Evolutionary conservation across 208 protist species (phyloP), one percentile per base, ranked within the genome.

Genomic region (Crithidia mellificae): DNA sequence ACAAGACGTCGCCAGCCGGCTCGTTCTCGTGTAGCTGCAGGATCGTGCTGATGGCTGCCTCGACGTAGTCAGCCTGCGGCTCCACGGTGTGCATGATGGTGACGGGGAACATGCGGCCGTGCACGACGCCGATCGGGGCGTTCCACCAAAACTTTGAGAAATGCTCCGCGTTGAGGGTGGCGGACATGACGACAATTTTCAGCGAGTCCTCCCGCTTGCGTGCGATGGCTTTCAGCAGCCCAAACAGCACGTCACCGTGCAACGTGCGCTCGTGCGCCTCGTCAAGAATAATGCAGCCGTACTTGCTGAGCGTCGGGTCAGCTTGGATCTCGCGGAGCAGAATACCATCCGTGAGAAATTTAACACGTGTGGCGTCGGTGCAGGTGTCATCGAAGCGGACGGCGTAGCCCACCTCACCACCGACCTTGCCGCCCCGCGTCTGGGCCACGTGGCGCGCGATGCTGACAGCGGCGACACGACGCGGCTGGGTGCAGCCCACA

Each of bases 191-290:
- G 11, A 99, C 87, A 54, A 99, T 91, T 46, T 93, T 94, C 15
- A 99, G 76, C 30, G 88, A 65, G 56, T 76, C 44, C 41, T 81
- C 63, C 17, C 93, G 80, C 24, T 83, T 54, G 17, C 79, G 73
- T 2, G 81, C 76, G 51, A 97, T 88, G n/a, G 83, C 70, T 68
- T 7, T 98, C 12, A 97, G 78, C 47, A 98, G 67, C 27, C 92
- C 93, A 77, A 97, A 96, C 19, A 98, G 78, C 0, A 97, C 86
- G 65, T 98, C 95, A 12, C 88, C 89, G 69, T 97, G 89, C 54
- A 99, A 89, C 6, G 98, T 99, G 39, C 98, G 86, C 85, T 99
- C 98, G 87, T 99, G 98, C 15, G 98, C 98, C 87, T 99, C 99
- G 85, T 99, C 99, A n/a, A 99, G 90, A 59, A 99, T 99, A 34